Base-by-base conservation (phyloP, 208 protist genomes). In the Angomonas ambiguus region DNA sequence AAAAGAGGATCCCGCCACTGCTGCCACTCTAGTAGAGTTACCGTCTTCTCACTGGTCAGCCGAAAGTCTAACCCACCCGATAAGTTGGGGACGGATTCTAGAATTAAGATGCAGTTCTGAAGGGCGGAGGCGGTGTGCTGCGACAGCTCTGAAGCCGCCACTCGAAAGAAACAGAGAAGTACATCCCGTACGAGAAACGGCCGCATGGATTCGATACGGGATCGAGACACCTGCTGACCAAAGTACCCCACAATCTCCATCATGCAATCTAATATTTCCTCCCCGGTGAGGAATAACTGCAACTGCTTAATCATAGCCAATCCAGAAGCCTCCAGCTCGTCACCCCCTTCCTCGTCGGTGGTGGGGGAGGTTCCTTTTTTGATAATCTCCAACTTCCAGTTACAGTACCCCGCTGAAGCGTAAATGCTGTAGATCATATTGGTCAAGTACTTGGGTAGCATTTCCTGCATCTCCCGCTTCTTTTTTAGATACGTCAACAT, bases 161-260 rank as follows among this genome's bases (percentile, higher is more conserved):
- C 70, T 10, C 76, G 57, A 61, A 95, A 93, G 62, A 92, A 82
- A 69, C 72, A 80, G 5, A 85, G 86, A 67, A 93, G 62, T 35
- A 91, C 67, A 60, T 80, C 74, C 48, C 75, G 56, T 13, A 72
- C 72, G 63, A 90, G 88, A 41, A 62, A 70, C 25, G 49, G 35
- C n/a, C 80, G 71, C 30, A 87, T 61, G 1, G 73, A 74, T 10
- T 82, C 49, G 49, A 93, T 74, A 58, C 65, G 66, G 32, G 72
- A 63, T 34, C 80, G 82, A 22, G 63, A 33, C 53, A 80, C 77
- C 71, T 93, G 74, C 51, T 74, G 70, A 0, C 78, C 41, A 69
- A 93, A 92, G 62, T 80, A 88, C 10, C 69, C 80, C 6, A 95
- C 45, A 20, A 93, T 67, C 74, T 92, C 86, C n/a, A 80, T 34